Percentiles rank a stretch among this genome's conserved stretches.
phyloP scores from a whole-genome alignment of 331 rosid genomes.

The Malus hybrid region DNA sequence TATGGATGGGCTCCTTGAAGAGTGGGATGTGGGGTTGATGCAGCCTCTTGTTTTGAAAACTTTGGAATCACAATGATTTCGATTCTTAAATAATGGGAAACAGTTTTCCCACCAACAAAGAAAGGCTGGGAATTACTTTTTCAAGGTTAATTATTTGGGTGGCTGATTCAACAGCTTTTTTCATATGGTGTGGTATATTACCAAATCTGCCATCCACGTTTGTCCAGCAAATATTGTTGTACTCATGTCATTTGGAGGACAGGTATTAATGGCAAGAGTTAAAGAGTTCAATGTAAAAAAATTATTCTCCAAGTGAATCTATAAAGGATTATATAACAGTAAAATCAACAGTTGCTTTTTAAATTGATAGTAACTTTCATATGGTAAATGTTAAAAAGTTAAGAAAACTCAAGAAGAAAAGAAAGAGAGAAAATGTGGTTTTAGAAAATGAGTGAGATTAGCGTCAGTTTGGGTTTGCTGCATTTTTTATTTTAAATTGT shows the following conservation, averaged over 20 bases:
- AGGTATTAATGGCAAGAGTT: not conserved
- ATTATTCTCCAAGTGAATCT: too few relatives aligned
- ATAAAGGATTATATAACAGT: too few relatives aligned
- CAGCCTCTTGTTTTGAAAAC: too few relatives aligned
- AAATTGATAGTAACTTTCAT: too few relatives aligned
- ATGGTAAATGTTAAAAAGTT: too few relatives aligned
- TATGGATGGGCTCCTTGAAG: conserved; percentile 15
- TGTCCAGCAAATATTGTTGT: not conserved
- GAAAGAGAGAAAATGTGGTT: too few relatives aligned
- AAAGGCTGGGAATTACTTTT: not conserved
- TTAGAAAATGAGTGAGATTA: too few relatives aligned
- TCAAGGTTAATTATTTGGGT: not conserved
- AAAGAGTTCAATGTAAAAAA: too few relatives aligned
- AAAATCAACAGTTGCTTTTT: too few relatives aligned
- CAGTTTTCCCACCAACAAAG: conserved; percentile 7
- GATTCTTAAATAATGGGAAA: conserved; percentile 21
- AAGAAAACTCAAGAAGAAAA: too few relatives aligned
- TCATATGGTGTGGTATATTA: not conserved
- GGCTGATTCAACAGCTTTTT: conserved; percentile 6
- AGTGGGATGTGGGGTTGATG: conserved; percentile 37
- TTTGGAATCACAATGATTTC: conserved; percentile 14
- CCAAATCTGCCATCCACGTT: not conserved
- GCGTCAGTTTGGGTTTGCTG: too few relatives aligned
- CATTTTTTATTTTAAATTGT: too few relatives aligned
- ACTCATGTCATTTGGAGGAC: not conserved